phyloP scores from a whole-genome alignment of 208 protist genomes.

The Leishmania tropica region DNA sequence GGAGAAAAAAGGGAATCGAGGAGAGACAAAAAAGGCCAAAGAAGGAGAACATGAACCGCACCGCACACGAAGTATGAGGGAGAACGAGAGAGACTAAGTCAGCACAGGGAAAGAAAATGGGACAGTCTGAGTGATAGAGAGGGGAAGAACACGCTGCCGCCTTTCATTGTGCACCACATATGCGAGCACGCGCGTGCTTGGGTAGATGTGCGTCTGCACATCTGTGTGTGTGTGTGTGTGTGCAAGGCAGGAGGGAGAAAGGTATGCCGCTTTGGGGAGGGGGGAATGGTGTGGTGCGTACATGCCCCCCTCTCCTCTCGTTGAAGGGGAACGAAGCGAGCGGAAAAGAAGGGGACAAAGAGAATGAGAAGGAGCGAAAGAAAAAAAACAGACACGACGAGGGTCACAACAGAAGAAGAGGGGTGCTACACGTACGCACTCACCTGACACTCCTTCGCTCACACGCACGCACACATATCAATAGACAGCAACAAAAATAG shows the following conservation, averaged over 20 bases:
- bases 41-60: not conserved
- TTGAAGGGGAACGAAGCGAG: not conserved
- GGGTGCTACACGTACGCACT: not conserved
- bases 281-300: too few species aligned
- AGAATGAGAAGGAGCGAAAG: not conserved
- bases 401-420: not conserved
- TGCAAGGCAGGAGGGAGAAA: not conserved
- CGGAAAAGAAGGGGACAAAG: not conserved
- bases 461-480: not conserved
- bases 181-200: not conserved
- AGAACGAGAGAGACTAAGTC: not conserved
- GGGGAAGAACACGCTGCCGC: not conserved
- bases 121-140: not conserved
- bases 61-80: not conserved
- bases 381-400: not conserved
- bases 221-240: not conserved
- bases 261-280: not conserved
- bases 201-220: not conserved
- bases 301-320: not conserved
- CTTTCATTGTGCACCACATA: not conserved
- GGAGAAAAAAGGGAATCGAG: not conserved
- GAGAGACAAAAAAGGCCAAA: not conserved
- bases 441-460: not conserved
- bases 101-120: not conserved
- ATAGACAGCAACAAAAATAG: not conserved